phyloP scores from a whole-genome alignment of 768 basidiomycete species.

The Coprinopsis sp. region DNA sequence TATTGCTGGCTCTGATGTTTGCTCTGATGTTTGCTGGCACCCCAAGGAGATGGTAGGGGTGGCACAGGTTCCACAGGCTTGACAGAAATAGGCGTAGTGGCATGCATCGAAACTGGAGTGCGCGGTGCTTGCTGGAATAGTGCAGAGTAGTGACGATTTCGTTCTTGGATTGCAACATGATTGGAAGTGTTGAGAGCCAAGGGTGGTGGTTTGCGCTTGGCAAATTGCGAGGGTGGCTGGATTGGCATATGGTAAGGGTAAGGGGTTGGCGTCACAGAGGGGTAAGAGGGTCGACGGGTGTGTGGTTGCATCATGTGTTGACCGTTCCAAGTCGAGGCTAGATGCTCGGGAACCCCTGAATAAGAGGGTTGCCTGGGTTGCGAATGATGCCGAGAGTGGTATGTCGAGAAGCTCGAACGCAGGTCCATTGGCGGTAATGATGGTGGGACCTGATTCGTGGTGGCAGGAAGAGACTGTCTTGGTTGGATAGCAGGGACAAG shows the following conservation, averaged over 20 bases:
- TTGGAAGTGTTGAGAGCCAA: background rate
- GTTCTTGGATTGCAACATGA: background rate
- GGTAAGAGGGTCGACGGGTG: background rate
- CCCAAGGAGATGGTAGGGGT: conserved; percentile 2
- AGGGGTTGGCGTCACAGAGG: no score
- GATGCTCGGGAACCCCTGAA: background rate
- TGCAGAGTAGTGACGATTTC: background rate
- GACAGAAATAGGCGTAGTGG: background rate
- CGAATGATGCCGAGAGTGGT: no score
- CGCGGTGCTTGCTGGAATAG: conserved; percentile 1
- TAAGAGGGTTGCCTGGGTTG: no score
- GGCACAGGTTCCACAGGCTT: background rate
- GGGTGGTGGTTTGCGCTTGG: background rate
- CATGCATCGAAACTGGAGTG: background rate
- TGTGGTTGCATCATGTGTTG: background rate
- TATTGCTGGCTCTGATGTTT: background rate
- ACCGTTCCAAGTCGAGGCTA: background rate
- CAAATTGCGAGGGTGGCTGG: background rate
- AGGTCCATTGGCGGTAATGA: no score
- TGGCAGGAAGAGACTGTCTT: no score
- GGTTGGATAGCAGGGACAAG: no score
- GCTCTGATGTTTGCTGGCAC: background rate
- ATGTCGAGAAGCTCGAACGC: no score
- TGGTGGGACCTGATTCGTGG: no score
- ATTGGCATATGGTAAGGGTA: no score